These are phyloP conservation scores for Trypanosoma boissoni DNA, from an alignment of 208 protist species.

Conservation along the genomic window DNA sequence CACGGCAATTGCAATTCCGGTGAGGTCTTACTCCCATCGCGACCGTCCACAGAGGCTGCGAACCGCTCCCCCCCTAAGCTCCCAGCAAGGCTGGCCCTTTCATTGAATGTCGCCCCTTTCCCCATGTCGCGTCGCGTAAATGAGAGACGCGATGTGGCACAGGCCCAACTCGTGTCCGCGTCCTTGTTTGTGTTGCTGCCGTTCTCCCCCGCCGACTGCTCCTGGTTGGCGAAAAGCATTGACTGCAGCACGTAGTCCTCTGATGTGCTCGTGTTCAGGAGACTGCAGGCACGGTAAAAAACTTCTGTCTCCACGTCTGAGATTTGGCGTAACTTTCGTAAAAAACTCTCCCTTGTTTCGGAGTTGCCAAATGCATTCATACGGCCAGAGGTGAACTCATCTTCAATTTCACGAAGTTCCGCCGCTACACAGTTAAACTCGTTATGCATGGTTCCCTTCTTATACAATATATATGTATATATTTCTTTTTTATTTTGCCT, in stretches of 20 bases:
- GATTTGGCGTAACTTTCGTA: conserved; percentile 74
- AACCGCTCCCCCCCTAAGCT: not conserved
- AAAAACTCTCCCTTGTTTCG: conserved; percentile 61
- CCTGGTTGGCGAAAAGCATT: conserved; percentile 63
- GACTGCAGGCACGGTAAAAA: conserved; percentile 74
- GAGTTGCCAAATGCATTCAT: conserved; percentile 84
- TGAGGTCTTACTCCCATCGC: not conserved
- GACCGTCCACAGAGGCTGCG: not conserved
- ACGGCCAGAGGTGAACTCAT: conserved; percentile 72
- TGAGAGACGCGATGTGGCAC: not conserved
- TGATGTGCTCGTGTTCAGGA: conserved; percentile 62
- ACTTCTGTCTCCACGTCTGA: conserved; percentile 83
- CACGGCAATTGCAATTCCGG: conserved; percentile 2
- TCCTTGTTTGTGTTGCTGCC: conserved; percentile 28
- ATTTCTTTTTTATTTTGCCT: not conserved
- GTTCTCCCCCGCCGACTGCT: conserved; percentile 21
- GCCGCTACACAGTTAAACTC: conserved; percentile 74
- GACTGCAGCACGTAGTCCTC: conserved; percentile 59
- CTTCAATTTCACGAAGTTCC: conserved; percentile 81
- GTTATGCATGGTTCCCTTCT: too few relatives aligned
- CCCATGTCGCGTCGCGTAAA: not conserved
- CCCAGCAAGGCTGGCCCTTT: not conserved
- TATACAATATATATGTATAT: too few relatives aligned
- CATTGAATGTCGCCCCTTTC: not conserved
- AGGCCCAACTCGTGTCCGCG: conserved; percentile 16